Evolutionary conservation across 23 red algal species (phyloP).

Genomic region (Gracilaria gracilis): DNA sequence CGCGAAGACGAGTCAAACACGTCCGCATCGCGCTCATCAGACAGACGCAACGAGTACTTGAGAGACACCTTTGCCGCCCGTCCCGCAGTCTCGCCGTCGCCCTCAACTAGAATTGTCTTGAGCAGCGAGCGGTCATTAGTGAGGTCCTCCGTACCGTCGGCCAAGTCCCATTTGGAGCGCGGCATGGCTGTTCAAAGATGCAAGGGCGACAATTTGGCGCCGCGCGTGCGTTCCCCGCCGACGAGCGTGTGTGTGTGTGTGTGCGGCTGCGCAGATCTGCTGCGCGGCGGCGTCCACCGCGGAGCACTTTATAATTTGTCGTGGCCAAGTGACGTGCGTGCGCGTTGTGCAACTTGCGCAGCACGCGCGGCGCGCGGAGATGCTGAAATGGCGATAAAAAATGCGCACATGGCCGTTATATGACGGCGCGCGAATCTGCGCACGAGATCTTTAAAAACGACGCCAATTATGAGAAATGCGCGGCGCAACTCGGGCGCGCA

Average conservation of each 20-base stretch:
- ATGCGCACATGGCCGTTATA: background rate
- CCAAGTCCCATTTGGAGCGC: conserved; percentile 10
- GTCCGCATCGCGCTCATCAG: conserved; percentile 18
- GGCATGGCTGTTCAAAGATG: background rate
- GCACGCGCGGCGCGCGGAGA: background rate
- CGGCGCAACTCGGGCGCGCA: too few relatives aligned
- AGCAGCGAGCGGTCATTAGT: conserved; percentile 37
- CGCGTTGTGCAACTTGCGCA: too few relatives aligned
- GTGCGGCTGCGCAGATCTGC: background rate
- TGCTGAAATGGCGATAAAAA: background rate
- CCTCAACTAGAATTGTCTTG: conserved; percentile 50
- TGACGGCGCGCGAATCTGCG: background rate
- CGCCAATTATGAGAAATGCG: background rate
- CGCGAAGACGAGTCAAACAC: conserved; percentile 50
- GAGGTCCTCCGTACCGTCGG: conserved; percentile 28
- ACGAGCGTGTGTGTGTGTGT: background rate
- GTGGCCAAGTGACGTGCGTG: background rate
- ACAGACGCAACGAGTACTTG: conserved; percentile 37
- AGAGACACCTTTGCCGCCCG: conserved; percentile 63
- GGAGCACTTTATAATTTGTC: background rate
- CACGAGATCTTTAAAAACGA: background rate
- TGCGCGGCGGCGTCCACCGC: background rate
- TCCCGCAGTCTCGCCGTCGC: conserved; percentile 41
- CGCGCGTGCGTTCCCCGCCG: background rate
- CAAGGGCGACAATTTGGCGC: background rate